A percentile compares a stretch with the other conserved stretches of the same genome.
Conservation (phyloP, 176 grass and related monocot genomes). For the Sorghum bicolor region DNA sequence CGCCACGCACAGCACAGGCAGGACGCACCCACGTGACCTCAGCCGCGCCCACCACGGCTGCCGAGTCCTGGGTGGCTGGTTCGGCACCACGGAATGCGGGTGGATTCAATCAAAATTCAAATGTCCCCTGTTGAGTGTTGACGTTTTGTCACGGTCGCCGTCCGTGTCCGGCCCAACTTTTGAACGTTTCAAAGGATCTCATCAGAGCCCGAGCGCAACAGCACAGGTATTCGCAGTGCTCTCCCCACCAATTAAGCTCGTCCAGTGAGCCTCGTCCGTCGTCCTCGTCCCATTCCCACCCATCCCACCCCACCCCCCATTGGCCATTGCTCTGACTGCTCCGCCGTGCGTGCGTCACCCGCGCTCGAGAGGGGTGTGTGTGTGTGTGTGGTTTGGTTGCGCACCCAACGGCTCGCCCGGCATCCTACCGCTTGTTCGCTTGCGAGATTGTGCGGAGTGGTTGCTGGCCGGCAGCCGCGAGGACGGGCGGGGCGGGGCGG, state of each 20-base stretch:
- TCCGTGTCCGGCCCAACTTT: too few relatives aligned
- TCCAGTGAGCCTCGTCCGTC: constrained; percentile 6
- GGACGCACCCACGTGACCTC: constrained; percentile 28
- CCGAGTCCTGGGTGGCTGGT: not conserved
- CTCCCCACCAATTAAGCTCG: constrained; percentile 29
- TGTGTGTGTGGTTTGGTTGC: constrained; percentile 37
- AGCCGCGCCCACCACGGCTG: not conserved
- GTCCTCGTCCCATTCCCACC: not conserved
- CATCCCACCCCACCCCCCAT: too few relatives aligned
- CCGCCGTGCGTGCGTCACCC: constrained; percentile 11
- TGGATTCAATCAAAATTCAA: constrained; percentile 48
- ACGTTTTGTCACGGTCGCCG: not conserved
- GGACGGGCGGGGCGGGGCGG: too few relatives aligned
- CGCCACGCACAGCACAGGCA: constrained; percentile 7
- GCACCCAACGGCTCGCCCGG: constrained; percentile 3
- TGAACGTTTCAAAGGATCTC: constrained; percentile 34
- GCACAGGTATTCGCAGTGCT: not conserved
- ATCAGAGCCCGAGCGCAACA: not conserved
- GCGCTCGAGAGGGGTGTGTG: not conserved
- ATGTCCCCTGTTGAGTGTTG: not conserved
- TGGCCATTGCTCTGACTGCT: not conserved
- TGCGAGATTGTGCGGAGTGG: constrained; percentile 28
- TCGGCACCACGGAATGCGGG: not conserved
- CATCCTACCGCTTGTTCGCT: constrained; percentile 13
- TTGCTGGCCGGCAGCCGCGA: constrained; percentile 17